phyloP scores from a whole-genome alignment of 768 basidiomycete species.

The Tylopilus intermedius region DNA sequence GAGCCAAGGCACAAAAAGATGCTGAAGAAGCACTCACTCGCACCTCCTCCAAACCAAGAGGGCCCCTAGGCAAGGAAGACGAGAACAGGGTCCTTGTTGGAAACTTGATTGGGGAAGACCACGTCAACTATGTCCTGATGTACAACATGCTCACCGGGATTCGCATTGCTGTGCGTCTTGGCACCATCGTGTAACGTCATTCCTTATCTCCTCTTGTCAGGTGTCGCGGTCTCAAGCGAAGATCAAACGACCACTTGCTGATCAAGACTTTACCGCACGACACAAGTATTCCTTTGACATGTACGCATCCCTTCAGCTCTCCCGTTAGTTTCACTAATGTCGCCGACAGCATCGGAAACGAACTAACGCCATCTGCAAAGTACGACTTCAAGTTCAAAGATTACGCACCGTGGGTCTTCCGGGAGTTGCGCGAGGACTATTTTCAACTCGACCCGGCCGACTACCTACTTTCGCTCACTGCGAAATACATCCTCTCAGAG shows the following conservation, averaged over 20 bases:
- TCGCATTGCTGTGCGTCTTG: slow-evolving; percentile 72
- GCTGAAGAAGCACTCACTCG: slow-evolving; percentile 54
- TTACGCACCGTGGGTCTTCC: slow-evolving; percentile 97
- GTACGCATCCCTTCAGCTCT: slow-evolving; percentile 39
- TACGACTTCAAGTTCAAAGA: slow-evolving; percentile 99
- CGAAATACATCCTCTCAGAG: slow-evolving; percentile 96
- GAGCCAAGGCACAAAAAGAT: slow-evolving; percentile 61
- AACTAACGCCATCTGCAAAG: slow-evolving; percentile 93
- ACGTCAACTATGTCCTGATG: slow-evolving; percentile 98
- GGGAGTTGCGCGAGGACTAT: slow-evolving; percentile 87
- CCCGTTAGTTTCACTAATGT: slow-evolving; percentile 1
- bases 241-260: slow-evolving; percentile 76
- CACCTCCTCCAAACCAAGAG: slow-evolving; percentile 20
- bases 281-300: slow-evolving; percentile 99
- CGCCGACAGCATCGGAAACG: slow-evolving; percentile 78
- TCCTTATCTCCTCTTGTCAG: slow-evolving; percentile 35
- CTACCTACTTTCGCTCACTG: slow-evolving; percentile 92
- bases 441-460: slow-evolving; percentile 97
- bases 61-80: slow-evolving; percentile 29
- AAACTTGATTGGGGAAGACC: slow-evolving; percentile 95
- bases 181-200: background rate
- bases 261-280: slow-evolving; percentile 80
- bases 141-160: slow-evolving; percentile 99
- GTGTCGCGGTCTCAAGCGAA: slow-evolving; percentile 97
- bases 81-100: slow-evolving; percentile 73